Base-by-base conservation (phyloP, 1,284 basidiomycete genomes). In the Cryptococcus jaspeensis region DNA sequence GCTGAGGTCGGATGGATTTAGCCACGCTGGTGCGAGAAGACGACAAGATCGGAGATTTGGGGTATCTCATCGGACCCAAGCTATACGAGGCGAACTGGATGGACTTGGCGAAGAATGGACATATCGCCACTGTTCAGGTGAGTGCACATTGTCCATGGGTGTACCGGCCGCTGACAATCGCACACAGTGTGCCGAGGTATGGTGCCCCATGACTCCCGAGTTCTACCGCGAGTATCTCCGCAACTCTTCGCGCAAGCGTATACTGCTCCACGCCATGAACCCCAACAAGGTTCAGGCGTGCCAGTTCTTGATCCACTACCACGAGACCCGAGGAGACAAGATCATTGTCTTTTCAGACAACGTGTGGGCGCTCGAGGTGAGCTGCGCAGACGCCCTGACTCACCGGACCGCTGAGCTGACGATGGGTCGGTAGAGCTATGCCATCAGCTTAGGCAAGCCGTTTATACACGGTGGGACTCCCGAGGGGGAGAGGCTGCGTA, bases 81-180 rank as follows among this genome's bases (percentile, higher is more conserved):
- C 83, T 99, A 44, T 99, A 99, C 76, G 96, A 99, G 79, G 96
- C 96, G 7, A 99, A 99, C 75, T 99, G 96, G 96, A 99, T 99
- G 95, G 96, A 99, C 77, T 85, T 99, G 64, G 96, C 96, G 35
- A 92, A 92, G 58, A 98, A 99, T 77, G 96, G 96, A 0, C 96
- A 99, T 76, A 99, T 99, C 72, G 96, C 96, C 5, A 99, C 96
- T 66, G 96, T 99, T 20, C 96, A 98, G 84, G 90, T 90, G 75
- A 62, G 83, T 70, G 16, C 18, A 0, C 16, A 1, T 32, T 25
- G 20, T 16, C 18, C 22, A 9, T 25, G n/a, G 3, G 8, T 25
- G n/a, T 50, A 8, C 11, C 12, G 5, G 25, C 25, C n/a, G 36
- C 22, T 11, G 20, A 15, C n/a, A 13, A 36, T 53, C 61, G 32